These are phyloP conservation scores for Yarrowia alimentaria DNA, from an alignment of 805 yeast genomes.

Conservation along the genomic window DNA sequence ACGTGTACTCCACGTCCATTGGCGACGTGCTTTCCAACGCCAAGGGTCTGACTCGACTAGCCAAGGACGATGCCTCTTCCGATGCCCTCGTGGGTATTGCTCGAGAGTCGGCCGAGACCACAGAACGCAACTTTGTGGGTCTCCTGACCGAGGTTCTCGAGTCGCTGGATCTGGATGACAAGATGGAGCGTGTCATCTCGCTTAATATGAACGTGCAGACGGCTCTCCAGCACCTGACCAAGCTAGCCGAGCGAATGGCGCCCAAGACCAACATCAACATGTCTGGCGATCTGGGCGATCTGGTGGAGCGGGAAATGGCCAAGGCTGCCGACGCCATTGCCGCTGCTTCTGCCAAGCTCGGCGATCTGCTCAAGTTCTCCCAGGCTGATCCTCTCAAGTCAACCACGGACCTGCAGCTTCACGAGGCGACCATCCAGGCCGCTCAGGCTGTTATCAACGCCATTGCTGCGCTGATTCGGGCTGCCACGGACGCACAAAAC, in stretches of 20 bases:
- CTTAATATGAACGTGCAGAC: constrained; percentile 75
- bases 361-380: constrained; percentile 46
- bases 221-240: constrained; percentile 56
- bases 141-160: constrained; percentile 54
- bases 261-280: constrained; percentile 41
- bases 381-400: constrained; percentile 53
- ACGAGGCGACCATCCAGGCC: constrained; percentile 71
- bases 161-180: constrained; percentile 53
- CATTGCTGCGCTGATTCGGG: constrained; percentile 63
- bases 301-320: constrained; percentile 71
- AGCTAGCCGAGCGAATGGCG: constrained; percentile 56
- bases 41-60: constrained; percentile 63
- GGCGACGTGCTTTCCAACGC: constrained; percentile 62
- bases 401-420: constrained; percentile 62
- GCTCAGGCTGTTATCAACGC: constrained; percentile 81
- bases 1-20: constrained; percentile 60
- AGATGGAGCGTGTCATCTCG: constrained; percentile 72
- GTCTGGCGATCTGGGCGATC: constrained; percentile 57
- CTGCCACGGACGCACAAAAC: constrained; percentile 76
- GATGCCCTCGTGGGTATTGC: constrained; percentile 52
- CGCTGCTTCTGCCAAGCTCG: constrained; percentile 61
- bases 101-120: constrained; percentile 56
- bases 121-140: constrained; percentile 61
- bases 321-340: constrained; percentile 69
- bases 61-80: constrained; percentile 51